Evolutionary conservation across 306 rosid species (phyloP), one percentile per base, ranked within the genome.

Genomic region (Casuarina glauca): DNA sequence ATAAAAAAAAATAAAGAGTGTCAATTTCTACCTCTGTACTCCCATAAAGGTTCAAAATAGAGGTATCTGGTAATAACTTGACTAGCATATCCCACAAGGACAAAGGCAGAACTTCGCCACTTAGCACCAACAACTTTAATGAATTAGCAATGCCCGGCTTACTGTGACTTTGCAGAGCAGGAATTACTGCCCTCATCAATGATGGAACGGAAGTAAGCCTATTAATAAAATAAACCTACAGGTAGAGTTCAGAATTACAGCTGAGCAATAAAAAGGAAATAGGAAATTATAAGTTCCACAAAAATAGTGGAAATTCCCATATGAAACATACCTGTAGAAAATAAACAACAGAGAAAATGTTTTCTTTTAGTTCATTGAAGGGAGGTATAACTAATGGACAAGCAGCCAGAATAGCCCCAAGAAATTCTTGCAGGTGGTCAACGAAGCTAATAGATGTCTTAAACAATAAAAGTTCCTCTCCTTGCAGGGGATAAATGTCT

Each of bases 401-500:
- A 76, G 88, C 85, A 71, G 93, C 82, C 80, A 94, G 86, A 70
- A 89, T 63, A 81, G 95, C 88, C 71, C 97, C 82, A 64, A 94
- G 89, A 84, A 94, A 92, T 82, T 94, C 97, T 81, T 94, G 98
- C 82, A 94, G 81, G 85, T 92, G 98, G 79, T 94, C 97, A 67
- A 94, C 71, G 78, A 94, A 94, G 91, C 97, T 88, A 73, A 92
- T 80, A 4, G 97, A 84, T 49, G 98, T 83, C 88, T 94, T 94
- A 83, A 94, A 90, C 88, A 94, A 87, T 86, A 89, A 75, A 9
- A 83, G 9, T 45, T 92, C 98, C 45, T 76, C 88, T 57, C 89
- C 89, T 42, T 70, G 75, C 76, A 87, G 73, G 58, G 97, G 95
- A 88, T 88, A 88, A 79, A 84, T 41, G 71, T 84, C 88, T 88